A percentile compares a stretch with the other conserved stretches of the same genome.
phyloP scores from a whole-genome alignment of 176 grass and related monocot genomes.

The Cenchrus americanus region DNA sequence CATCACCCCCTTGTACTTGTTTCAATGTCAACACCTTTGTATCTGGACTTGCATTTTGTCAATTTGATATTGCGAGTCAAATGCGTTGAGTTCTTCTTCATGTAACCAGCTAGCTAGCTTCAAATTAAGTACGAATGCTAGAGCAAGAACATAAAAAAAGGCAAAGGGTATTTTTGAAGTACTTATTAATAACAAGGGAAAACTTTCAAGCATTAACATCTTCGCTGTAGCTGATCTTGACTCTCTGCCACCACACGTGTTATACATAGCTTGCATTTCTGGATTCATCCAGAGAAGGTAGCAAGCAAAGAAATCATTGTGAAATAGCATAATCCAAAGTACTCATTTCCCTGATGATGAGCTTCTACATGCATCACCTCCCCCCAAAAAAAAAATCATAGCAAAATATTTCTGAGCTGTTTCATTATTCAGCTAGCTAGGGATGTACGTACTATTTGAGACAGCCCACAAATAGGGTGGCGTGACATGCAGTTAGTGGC shows the following conservation, averaged over 20 bases:
- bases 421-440: neutral
- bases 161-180: neutral
- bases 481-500: constrained; percentile 20
- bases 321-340: no score
- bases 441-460: neutral
- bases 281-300: neutral
- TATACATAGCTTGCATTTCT: neutral
- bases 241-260: constrained; percentile 14
- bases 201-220: constrained; percentile 23
- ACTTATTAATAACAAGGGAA: neutral
- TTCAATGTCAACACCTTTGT: neutral
- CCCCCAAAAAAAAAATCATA: neutral
- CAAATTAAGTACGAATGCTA: neutral
- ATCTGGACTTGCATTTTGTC: neutral
- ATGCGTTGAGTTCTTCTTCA: neutral
- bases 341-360: no score
- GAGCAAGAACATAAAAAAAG: neutral
- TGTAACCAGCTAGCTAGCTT: neutral
- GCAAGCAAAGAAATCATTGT: neutral
- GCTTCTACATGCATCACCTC: neutral
- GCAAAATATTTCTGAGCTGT: neutral
- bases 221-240: constrained; percentile 13
- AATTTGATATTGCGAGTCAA: neutral
- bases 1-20: neutral
- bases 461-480: neutral